These are phyloP conservation scores for Boletales sp. DNA, from an alignment of 768 basidiomycete species.

Conservation along the genomic window DNA sequence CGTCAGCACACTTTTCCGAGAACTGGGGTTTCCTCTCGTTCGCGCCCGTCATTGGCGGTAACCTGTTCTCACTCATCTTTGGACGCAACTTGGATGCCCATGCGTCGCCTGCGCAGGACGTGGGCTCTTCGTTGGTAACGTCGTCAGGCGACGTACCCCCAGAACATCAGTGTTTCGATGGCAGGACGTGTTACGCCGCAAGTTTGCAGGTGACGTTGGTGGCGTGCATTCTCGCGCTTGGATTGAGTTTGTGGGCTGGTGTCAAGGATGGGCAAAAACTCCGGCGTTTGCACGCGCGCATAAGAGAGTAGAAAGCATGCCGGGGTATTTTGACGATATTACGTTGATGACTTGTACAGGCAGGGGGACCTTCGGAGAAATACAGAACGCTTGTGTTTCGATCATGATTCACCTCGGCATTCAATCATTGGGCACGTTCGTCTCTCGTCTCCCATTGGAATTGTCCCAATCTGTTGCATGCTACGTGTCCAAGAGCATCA, in stretches of 20 bases:
- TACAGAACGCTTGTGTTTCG: no score
- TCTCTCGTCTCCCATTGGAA: no score
- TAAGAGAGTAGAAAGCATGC: no score
- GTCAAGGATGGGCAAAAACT: constrained; percentile 27
- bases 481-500: no score
- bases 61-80: constrained; percentile 79
- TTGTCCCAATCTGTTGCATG: no score
- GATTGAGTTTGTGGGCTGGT: constrained; percentile 36
- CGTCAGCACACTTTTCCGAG: constrained; percentile 67
- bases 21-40: constrained; percentile 85
- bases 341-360: no score
- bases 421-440: no score
- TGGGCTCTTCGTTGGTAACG: background rate
- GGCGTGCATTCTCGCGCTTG: constrained; percentile 36
- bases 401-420: no score
- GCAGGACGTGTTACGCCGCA: constrained; percentile 56
- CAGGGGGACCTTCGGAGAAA: no score
- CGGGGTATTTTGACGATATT: no score
- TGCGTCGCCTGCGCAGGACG: constrained; percentile 22
- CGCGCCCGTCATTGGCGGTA: constrained; percentile 74
- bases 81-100: constrained; percentile 80
- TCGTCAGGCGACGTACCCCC: constrained; percentile 19
- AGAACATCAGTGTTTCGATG: constrained; percentile 50
- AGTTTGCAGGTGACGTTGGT: constrained; percentile 48
- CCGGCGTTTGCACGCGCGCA: no score